These are phyloP conservation scores for Capsicum pubescens DNA, from an alignment of 257 asterid genomes.

Conservation along the genomic window DNA sequence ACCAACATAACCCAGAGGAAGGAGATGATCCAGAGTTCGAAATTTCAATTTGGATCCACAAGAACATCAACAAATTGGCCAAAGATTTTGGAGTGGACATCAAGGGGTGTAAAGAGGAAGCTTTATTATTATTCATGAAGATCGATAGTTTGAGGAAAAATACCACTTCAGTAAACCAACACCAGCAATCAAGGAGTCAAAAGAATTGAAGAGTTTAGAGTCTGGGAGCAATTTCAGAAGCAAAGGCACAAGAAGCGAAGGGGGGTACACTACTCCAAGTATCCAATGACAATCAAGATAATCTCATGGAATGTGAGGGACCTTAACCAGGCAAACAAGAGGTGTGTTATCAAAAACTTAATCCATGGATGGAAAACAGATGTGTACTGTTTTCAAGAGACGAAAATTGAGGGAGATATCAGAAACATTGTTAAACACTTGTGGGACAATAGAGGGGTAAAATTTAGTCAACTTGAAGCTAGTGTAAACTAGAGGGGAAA, in stretches of 20 bases:
- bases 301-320: background rate
- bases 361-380: background rate
- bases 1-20: background rate
- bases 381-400: background rate
- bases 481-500: background rate
- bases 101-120: background rate
- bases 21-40: background rate
- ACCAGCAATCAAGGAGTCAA: background rate
- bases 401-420: background rate
- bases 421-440: background rate
- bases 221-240: background rate
- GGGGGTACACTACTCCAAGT: background rate
- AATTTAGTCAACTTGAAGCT: background rate
- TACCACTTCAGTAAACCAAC: background rate
- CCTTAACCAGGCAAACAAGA: background rate
- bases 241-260: background rate
- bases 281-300: background rate
- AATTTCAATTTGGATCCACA: background rate
- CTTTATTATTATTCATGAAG: background rate
- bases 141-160: background rate
- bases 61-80: background rate
- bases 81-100: background rate
- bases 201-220: background rate
- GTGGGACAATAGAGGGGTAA: background rate
- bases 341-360: background rate